Evolutionary conservation across 2,329 filamentous ascomycete species (phyloP), one percentile per base, ranked within the genome.

Genomic region (Aciculosporium take): DNA sequence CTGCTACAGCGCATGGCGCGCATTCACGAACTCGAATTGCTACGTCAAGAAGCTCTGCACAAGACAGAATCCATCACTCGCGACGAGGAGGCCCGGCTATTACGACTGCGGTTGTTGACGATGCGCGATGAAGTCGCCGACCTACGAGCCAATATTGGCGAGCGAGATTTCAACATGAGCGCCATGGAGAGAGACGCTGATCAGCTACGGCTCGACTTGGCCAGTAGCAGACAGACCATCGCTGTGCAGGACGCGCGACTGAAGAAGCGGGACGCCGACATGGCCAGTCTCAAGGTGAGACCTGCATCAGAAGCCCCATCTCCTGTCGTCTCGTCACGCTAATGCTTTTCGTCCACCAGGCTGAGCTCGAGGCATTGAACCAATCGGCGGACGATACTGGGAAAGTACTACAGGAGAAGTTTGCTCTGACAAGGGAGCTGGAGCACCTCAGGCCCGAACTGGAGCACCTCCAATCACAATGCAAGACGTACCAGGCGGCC

Each of bases 101-200:
- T 86, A 40, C 76, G 76, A 49, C 69, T 89, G 46, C 74, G 79
- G 47, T 69, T 79, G 41, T 63, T 88, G 41, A 61, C 87, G n/a
- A 65, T 84, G n/a, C 71, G 79, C 46, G 77, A 88, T 48, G 81
- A 93, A 47, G 84, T 81, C 48, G 73, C 79, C 37, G 69, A 74
- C 8, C 61, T 94, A 23, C 73, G 76, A 48, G 72, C 78, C 34
- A 70, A 80, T 47, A 58, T 88, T 15, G 60, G 67, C 4, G 63
- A 74, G 30, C 72, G 74, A 49, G 74, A 81, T 39, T 67, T 74
- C 39, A 70, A 74, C 33, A 70, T 81, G 39, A 72, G 74, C 24
- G 49, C 59, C 8, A 55, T 74, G 10, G 51, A 53, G 0, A 55
- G 60, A 12, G 57, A 65, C 41, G 58, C 60, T 43, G 62, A 68